phyloP scores from a whole-genome alignment of 2,329 filamentous ascomycete genomes.

The Lachnellula arida region DNA sequence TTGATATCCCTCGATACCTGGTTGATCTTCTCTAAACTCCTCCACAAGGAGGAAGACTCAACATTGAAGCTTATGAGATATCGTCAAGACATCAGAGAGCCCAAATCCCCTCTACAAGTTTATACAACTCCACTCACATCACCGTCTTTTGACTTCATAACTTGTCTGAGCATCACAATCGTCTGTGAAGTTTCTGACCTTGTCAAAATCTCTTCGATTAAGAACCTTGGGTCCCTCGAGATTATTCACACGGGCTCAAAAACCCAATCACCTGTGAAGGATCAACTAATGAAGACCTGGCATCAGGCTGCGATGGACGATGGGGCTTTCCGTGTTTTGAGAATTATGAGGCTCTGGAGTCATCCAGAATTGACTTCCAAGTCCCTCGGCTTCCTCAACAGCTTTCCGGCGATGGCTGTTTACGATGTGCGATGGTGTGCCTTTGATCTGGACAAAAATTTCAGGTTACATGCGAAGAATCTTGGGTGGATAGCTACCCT shows the following conservation, averaged over 20 bases:
- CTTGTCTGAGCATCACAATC: slow-evolving; percentile 29
- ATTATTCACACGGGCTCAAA: slow-evolving; percentile 17
- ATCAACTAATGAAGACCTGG: slow-evolving; percentile 32
- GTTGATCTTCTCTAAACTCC: slow-evolving; percentile 27
- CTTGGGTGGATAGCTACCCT: slow-evolving; percentile 24
- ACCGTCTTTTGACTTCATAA: slow-evolving; percentile 28
- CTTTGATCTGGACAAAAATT: slow-evolving; percentile 9
- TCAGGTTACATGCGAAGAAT: slow-evolving; percentile 3
- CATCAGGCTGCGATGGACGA: slow-evolving; percentile 21
- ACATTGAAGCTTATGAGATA: slow-evolving; percentile 23
- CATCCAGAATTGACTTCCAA: slow-evolving; percentile 25
- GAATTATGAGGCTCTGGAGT: slow-evolving; percentile 30
- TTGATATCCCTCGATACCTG: slow-evolving; percentile 25
- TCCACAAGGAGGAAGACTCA: slow-evolving; percentile 13
- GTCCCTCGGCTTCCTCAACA: slow-evolving; percentile 28
- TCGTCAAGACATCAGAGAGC: slow-evolving; percentile 19
- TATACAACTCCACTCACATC: slow-evolving; percentile 29
- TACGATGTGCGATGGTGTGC: slow-evolving; percentile 27
- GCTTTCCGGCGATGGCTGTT: slow-evolving; percentile 29
- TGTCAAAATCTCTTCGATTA: slow-evolving; percentile 28
- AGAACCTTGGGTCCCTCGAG: slow-evolving; percentile 30
- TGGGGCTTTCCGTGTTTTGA: slow-evolving; percentile 27
- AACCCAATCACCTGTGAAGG: slow-evolving; percentile 14
- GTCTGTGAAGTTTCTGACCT: slow-evolving; percentile 23
- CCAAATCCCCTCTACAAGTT: slow-evolving; percentile 18